Conservation (phyloP, 129 eudicot species). For the Flaveria sonorensis region DNA sequence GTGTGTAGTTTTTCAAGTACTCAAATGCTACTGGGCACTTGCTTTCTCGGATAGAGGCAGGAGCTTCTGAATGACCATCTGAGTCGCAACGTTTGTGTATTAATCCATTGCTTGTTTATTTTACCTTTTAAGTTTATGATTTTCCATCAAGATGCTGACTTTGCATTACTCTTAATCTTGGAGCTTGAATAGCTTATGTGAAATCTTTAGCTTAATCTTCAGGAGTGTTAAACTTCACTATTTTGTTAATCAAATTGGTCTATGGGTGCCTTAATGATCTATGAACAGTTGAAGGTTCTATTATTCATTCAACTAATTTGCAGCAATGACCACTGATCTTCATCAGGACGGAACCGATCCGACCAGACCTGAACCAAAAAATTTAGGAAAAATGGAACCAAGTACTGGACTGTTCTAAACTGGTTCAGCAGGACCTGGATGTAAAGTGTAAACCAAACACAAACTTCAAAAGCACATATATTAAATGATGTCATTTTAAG, state of each 20-base stretch:
- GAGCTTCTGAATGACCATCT: neutral
- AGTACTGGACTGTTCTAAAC: neutral
- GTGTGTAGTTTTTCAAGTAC: slow-evolving; percentile 54
- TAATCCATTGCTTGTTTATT: neutral
- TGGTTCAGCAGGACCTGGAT: neutral
- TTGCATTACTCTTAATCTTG: neutral
- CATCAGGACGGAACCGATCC: neutral
- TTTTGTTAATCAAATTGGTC: neutral
- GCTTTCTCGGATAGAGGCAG: slow-evolving; percentile 33
- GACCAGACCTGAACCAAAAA: neutral
- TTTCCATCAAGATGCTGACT: neutral
- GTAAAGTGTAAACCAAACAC: neutral
- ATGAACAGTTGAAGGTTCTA: neutral
- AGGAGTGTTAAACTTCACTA: neutral
- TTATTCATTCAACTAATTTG: neutral
- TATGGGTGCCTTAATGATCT: neutral
- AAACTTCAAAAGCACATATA: neutral
- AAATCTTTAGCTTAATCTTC: neutral
- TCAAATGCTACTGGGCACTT: slow-evolving; percentile 39
- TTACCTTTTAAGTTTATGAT: neutral
- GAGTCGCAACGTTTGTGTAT: neutral
- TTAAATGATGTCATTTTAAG: neutral
- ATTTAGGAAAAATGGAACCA: neutral
- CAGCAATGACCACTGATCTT: neutral
- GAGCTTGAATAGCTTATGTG: neutral